phyloP scores from a whole-genome alignment of 768 basidiomycete species.

The Lanmaoa rubissima region DNA sequence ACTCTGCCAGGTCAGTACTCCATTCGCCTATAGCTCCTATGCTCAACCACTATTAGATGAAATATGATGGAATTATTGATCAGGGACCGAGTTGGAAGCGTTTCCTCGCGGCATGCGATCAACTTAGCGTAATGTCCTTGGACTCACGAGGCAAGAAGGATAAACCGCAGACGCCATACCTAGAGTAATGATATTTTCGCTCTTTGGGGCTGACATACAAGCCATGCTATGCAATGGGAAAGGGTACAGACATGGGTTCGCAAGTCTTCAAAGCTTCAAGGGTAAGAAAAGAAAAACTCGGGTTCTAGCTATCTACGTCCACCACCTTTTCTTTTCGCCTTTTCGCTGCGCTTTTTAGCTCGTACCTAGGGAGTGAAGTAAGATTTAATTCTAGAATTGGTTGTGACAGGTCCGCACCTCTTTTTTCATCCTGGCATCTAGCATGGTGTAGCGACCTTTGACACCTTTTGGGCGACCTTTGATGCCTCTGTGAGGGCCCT shows the following conservation, averaged over 20 bases:
- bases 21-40: background rate
- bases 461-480: slow-evolving; percentile 95
- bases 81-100: slow-evolving; percentile 43
- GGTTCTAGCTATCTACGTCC: slow-evolving; percentile 34
- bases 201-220: background rate
- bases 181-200: slow-evolving; percentile 8
- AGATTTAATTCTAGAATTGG: background rate
- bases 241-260: background rate
- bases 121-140: slow-evolving; percentile 35
- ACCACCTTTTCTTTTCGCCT: slow-evolving; percentile 56
- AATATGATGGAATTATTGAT: slow-evolving; percentile 36
- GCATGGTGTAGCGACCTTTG: slow-evolving; percentile 94
- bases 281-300: background rate
- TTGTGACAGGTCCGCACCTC: slow-evolving; percentile 47
- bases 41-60: slow-evolving; percentile 38
- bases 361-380: slow-evolving; percentile 52
- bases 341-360: slow-evolving; percentile 78
- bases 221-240: background rate
- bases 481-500: slow-evolving; percentile 83
- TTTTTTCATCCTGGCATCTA: slow-evolving; percentile 91
- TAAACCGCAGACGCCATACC: background rate
- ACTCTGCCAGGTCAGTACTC: slow-evolving; percentile 50
- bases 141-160: slow-evolving; percentile 26
- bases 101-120: slow-evolving; percentile 45
- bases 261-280: background rate